These are phyloP conservation scores for Magnaporthiopsis incrustans DNA, from an alignment of 2,329 filamentous ascomycete genomes.

Conservation along the genomic window DNA sequence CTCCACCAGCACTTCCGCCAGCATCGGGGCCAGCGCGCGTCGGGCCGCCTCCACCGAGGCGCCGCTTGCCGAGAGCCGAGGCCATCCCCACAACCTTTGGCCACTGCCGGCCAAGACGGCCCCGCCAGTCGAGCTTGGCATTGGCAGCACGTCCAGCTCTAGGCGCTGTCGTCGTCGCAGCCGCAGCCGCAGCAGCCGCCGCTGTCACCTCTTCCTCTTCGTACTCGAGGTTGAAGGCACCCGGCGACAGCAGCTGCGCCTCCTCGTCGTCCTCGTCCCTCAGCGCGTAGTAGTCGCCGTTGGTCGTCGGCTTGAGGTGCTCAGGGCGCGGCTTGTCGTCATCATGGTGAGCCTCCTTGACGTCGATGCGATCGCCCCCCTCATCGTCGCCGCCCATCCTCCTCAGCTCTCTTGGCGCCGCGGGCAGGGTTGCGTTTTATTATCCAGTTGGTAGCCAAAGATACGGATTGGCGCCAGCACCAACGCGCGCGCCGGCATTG, in stretches of 20 bases:
- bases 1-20: not conserved
- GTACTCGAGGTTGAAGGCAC: conserved; percentile 7
- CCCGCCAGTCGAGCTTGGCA: not conserved
- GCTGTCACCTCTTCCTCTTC: conserved; percentile 10
- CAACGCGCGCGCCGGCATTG: not conserved
- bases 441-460: not conserved
- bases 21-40: no score
- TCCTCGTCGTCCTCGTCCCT: conserved; percentile 11
- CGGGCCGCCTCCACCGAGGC: not conserved
- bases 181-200: not conserved
- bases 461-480: not conserved
- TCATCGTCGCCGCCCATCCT: not conserved
- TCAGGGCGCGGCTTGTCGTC: not conserved
- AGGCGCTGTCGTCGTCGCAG: no score
- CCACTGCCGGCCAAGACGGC: conserved; percentile 3
- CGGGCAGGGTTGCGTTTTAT: not conserved
- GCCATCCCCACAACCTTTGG: not conserved
- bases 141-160: not conserved
- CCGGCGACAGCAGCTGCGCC: conserved; percentile 13
- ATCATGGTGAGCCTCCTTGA: not conserved
- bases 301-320: conserved; percentile 2
- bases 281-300: conserved; percentile 6
- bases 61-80: not conserved
- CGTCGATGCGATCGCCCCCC: not conserved
- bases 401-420: not conserved